phyloP scores from a whole-genome alignment of 148 eudicot genomes.

The Fallopia convolvulus region DNA sequence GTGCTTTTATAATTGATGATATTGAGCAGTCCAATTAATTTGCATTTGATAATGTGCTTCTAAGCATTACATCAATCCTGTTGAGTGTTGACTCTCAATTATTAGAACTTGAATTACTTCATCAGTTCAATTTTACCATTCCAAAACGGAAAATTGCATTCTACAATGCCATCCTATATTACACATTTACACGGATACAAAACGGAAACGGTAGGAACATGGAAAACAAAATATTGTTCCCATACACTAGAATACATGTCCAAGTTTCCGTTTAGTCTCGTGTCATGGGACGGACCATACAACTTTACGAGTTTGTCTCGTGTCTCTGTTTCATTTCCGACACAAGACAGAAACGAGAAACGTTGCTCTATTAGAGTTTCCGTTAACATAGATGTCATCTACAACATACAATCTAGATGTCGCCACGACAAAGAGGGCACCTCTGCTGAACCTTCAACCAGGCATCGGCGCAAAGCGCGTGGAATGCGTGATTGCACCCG shows the following conservation, averaged over 20 bases:
- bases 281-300: too few species aligned
- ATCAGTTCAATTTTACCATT: background rate
- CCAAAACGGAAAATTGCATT: too few species aligned
- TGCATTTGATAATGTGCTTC: slow-evolving; percentile 1
- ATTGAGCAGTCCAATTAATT: background rate
- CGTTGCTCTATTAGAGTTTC: background rate
- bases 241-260: too few species aligned
- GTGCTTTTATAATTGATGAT: slow-evolving; percentile 1
- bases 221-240: too few species aligned
- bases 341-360: background rate
- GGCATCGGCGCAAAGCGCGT: background rate
- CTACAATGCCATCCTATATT: too few species aligned
- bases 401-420: background rate
- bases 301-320: too few species aligned
- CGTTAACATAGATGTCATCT: background rate
- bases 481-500: slow-evolving; percentile 3
- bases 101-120: background rate
- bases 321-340: too few species aligned
- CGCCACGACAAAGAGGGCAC: slow-evolving; percentile 4
- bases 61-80: background rate
- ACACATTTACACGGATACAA: too few species aligned
- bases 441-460: slow-evolving; percentile 1
- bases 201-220: too few species aligned
- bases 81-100: background rate
- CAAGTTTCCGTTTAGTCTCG: too few species aligned